Base-by-base conservation (phyloP, 495 filamentous ascomycete species). In the Hypomontagnella monticulosa region DNA sequence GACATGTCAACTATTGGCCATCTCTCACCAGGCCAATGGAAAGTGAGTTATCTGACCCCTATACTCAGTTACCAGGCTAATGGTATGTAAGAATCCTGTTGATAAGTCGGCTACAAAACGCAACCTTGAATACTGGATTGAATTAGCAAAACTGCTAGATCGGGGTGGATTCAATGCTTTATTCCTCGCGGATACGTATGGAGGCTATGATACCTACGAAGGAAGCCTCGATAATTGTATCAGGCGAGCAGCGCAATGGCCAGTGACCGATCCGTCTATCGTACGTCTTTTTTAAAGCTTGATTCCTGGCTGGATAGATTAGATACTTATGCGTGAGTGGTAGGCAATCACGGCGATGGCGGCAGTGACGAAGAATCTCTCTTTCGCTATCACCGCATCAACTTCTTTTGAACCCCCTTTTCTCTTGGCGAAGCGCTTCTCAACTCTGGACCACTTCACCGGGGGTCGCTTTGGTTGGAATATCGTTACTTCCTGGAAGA, bases 401-500 rank as follows among this genome's bases (percentile, higher is more conserved):
- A 87, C 85, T n/a, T 81, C 83, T 0, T 89, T 84, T 50, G 84
- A 86, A 54, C 79, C 80, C 7, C 85, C 86, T 3, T 89, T 82
- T 61, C 72, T 84, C 4, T 76, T 88, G 0, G 86, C 86, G 3
- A 83, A 84, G 59, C 78, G 84, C 12, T 86, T 86, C 48, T 88
- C 86, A 0, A 88, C 85, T 0, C 65, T 89, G n/a, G 86, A 89
- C 53, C 86, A 89, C 66, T 74, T 87, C 15, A 88, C 85, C 0
- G 75, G 82, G 0, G 87, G 85, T 0, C 78, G 86, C 3, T 73
- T 89, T 37, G 87, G 82, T 0, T 89, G 86, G 87, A 90, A 89
- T 56, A 87, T 90, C 36, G 85, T 89, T 11, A 88, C 86, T 4
- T 82, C 78, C 0, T 89, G 82, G 72, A 84, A 83, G 69, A 85